phyloP scores from a whole-genome alignment of 225 moss, liverwort and hornwort species.

The Antitrichia curtipendula region DNA sequence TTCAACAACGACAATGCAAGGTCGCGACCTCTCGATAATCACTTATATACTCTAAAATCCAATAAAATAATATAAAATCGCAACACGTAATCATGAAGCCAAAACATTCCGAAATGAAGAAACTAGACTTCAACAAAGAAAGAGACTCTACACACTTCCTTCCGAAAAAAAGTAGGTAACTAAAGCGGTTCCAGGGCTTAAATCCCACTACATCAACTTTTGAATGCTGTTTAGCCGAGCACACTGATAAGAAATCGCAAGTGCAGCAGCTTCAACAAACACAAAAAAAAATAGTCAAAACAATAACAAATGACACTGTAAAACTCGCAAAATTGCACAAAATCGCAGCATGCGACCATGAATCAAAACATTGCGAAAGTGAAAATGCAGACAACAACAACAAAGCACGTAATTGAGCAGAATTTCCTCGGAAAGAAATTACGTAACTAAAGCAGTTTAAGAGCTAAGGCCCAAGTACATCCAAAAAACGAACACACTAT shows the following conservation, averaged over 20 bases:
- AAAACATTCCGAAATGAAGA: not conserved
- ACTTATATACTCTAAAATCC: not conserved
- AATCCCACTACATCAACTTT: not conserved
- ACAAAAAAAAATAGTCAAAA: not conserved
- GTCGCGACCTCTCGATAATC: not conserved
- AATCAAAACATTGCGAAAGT: not conserved
- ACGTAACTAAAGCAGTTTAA: not conserved
- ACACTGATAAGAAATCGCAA: not conserved
- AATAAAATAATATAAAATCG: not conserved
- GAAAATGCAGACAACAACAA: not conserved
- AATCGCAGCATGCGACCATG: not conserved
- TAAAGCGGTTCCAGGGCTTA: not conserved
- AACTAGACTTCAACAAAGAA: not conserved
- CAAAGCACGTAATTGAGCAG: not conserved
- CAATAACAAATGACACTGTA: not conserved
- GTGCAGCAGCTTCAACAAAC: not conserved
- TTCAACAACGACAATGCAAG: not conserved
- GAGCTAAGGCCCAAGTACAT: not conserved
- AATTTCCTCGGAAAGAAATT: not conserved
- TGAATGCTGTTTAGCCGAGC: not conserved
- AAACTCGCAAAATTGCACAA: not conserved
- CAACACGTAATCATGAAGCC: not conserved
- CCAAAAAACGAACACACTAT: not conserved
- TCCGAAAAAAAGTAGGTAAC: not conserved
- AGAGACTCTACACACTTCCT: not conserved